Base-by-base conservation (phyloP, 495 filamentous ascomycete genomes). In the Daldinia vernicosa region DNA sequence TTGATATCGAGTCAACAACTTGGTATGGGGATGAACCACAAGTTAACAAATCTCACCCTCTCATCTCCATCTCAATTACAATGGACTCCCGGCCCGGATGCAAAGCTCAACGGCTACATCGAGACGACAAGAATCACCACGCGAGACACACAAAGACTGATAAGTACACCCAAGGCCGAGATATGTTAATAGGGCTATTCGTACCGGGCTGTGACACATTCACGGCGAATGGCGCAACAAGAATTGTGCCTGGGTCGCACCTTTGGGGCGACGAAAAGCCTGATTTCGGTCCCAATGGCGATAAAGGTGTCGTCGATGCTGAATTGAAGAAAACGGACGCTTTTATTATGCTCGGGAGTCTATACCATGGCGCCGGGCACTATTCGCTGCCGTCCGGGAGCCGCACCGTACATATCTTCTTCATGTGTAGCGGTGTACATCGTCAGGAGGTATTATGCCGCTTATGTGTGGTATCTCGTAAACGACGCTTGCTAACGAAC, bases 141-240 rank as follows among this genome's bases (percentile, higher is more conserved):
- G 72, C 72, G 30, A 60, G 75, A 7, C 78, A 80, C 37, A 4
- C 17, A 3, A 57, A 74, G 14, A 43, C 63, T 0, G 58, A 66
- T 8, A 58, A 72, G n/a, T 80, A 75, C 26, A 26, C 6, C 6
- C 33, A n/a, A 6, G 33, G 53, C 15, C 52, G 63, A 1, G 72
- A 75, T 27, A 66, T 72, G 60, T 56, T 70, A 1, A 33, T 80
- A 8, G 76, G 76, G 1, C 67, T 80, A n/a, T 76, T 81, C 45
- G 74, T 81, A 30, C 75, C 78, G 8, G 79, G 75, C 6, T 74
- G 77, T n/a, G 67, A 77, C 57, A 79, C 76, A 15, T 75, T 68
- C 1, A 55, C 69, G 17, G 77, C 69, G 8, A 81, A 81, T 24
- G 78, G 79, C 1, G 79, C 79, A 1, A 81, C 79, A 28, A 37